These are phyloP conservation scores for Emergomyces africanus DNA, from an alignment of 2,329 filamentous ascomycete species.

Conservation along the genomic window DNA sequence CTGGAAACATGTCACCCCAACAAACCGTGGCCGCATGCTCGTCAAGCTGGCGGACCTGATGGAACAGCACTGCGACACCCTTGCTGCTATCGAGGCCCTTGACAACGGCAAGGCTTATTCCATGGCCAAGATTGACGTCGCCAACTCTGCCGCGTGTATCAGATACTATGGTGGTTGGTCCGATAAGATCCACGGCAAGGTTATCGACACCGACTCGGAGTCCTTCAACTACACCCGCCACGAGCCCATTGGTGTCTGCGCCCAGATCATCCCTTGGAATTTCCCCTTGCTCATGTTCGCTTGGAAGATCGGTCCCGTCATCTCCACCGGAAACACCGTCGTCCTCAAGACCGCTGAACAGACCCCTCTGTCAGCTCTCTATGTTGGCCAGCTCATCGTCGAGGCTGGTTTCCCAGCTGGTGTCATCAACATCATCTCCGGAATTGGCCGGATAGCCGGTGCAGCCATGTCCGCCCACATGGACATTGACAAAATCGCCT, in stretches of 20 bases:
- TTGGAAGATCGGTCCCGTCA: conserved; percentile 70
- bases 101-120: conserved; percentile 37
- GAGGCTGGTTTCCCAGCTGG: conserved; percentile 51
- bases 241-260: conserved; percentile 71
- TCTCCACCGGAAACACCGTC: conserved; percentile 50
- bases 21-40: conserved; percentile 56
- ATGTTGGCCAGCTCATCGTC: conserved; percentile 41
- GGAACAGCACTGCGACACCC: conserved; percentile 62
- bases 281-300: conserved; percentile 75
- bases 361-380: conserved; percentile 54
- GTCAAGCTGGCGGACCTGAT: conserved; percentile 66
- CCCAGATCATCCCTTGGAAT: conserved; percentile 86
- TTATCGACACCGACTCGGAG: conserved; percentile 63
- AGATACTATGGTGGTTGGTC: conserved; percentile 85
- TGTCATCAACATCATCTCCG: conserved; percentile 54
- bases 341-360: conserved; percentile 56
- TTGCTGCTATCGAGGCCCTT: conserved; percentile 73
- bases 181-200: conserved; percentile 91
- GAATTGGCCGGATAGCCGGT: conserved; percentile 66
- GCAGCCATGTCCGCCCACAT: conserved; percentile 51
- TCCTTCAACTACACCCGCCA: conserved; percentile 75
- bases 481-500: conserved; percentile 53
- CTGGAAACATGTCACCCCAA: conserved; percentile 57
- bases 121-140: conserved; percentile 56
- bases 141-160: conserved; percentile 54